Evolutionary conservation across 192 early-diverging fungal species (phyloP).

Genomic region (Entomortierella chlamydospora): DNA sequence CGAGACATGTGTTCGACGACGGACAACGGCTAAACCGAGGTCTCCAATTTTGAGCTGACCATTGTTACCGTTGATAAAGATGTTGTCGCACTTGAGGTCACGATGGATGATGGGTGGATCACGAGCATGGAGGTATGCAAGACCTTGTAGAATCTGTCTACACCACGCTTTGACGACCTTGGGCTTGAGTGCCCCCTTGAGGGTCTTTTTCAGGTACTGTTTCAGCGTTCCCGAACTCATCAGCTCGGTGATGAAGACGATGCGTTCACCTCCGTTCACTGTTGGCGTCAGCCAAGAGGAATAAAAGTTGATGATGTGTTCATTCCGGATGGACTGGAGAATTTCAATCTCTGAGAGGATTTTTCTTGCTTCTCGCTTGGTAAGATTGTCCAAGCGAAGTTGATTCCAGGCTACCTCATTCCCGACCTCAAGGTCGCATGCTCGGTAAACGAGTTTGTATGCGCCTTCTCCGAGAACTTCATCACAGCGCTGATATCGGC

Average conservation of each 20-base stretch:
- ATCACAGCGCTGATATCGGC: conserved; percentile 71
- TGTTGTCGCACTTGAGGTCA: conserved; percentile 81
- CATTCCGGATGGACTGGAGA: conserved; percentile 80
- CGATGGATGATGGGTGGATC: conserved; percentile 88
- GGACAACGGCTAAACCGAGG: conserved; percentile 79
- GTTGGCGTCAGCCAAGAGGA: conserved; percentile 72
- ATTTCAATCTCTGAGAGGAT: conserved; percentile 68
- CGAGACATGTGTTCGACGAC: conserved; percentile 71
- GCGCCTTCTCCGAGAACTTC: conserved; percentile 81
- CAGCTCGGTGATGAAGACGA: conserved; percentile 89
- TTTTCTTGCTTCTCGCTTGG: conserved; percentile 51
- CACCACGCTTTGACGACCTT: conserved; percentile 87
- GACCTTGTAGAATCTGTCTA: conserved; percentile 82
- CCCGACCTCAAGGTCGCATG: conserved; percentile 86
- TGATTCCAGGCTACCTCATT: conserved; percentile 92
- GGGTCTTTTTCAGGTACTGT: conserved; percentile 77
- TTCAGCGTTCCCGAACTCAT: conserved; percentile 92
- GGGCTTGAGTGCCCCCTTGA: conserved; percentile 72
- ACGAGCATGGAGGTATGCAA: conserved; percentile 82
- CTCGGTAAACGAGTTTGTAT: conserved; percentile 86
- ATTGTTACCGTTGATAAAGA: conserved; percentile 91
- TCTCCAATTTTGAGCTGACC: conserved; percentile 92
- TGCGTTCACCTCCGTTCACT: conserved; percentile 65
- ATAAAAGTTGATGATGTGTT: conserved; percentile 85
- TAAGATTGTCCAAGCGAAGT: conserved; percentile 64